Conservation (phyloP, 2,329 filamentous ascomycete species). For the Dissoconium aciculare region DNA sequence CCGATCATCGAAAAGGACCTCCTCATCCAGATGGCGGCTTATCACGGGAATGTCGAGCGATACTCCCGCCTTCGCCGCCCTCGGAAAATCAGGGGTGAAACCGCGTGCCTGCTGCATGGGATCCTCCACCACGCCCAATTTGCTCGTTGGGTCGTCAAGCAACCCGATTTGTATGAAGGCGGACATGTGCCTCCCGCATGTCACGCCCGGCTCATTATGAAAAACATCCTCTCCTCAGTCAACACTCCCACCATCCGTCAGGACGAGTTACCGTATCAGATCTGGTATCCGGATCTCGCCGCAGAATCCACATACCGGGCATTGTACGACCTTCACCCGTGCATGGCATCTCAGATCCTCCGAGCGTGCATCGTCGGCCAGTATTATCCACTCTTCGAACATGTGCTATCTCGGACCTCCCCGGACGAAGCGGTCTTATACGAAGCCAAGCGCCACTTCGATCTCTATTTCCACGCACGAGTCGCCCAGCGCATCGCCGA, state of each 20-base stretch:
- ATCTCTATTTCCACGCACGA: constrained; percentile 2
- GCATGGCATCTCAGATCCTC: constrained; percentile 9
- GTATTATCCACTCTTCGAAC: constrained; percentile 9
- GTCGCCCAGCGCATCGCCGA: background rate
- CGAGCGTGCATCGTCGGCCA: constrained; percentile 9
- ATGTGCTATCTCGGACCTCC: constrained; percentile 1
- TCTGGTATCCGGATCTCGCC: constrained; percentile 13
- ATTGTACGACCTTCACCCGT: constrained; percentile 5
- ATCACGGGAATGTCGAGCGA: constrained; percentile 27
- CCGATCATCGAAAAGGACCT: constrained; percentile 27
- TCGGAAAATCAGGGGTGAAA: constrained; percentile 15
- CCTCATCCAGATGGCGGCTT: constrained; percentile 27
- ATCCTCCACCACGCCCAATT: constrained; percentile 28
- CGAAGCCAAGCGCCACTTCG: constrained; percentile 1
- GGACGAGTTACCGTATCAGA: constrained; percentile 8
- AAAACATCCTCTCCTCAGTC: constrained; percentile 17
- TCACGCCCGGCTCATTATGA: constrained; percentile 22
- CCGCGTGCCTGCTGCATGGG: constrained; percentile 20
- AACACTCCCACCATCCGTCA: background rate
- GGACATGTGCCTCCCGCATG: constrained; percentile 10
- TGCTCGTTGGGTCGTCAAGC: constrained; percentile 22
- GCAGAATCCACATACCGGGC: constrained; percentile 6
- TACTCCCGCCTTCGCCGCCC: constrained; percentile 25
- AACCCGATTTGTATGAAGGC: constrained; percentile 1
- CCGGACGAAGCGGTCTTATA: constrained; percentile 6